phyloP scores from a whole-genome alignment of 2,329 filamentous ascomycete genomes.

The Fusarium sterilihyphosum region DNA sequence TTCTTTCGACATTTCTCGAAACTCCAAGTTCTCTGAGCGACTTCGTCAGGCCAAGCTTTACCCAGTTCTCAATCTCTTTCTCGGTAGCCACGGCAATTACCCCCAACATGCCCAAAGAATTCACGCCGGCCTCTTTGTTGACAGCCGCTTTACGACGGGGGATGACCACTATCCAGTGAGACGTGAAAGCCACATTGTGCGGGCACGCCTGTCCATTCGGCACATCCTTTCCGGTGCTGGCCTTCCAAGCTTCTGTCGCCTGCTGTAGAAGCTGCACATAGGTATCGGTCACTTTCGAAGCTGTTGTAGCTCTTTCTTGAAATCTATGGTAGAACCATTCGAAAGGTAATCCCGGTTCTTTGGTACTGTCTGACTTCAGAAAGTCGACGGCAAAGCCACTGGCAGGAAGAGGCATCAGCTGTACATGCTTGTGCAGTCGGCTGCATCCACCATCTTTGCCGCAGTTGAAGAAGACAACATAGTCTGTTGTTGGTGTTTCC shows the following conservation, averaged over 20 bases:
- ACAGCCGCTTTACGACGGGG: not conserved
- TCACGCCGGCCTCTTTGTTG: not conserved
- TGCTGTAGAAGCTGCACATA: not conserved
- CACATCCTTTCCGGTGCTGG: not conserved
- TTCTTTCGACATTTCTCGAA: rapidly evolving
- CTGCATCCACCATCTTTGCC: not conserved
- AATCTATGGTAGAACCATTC: not conserved
- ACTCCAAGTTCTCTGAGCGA: not conserved
- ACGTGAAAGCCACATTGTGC: conserved; percentile 1
- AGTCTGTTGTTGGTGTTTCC: not conserved
- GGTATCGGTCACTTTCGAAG: not conserved
- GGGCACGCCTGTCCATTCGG: not conserved
- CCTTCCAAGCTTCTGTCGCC: not conserved
- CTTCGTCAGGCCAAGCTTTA: not conserved
- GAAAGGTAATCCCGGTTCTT: not conserved
- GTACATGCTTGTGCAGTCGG: not conserved
- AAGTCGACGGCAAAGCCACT: not conserved
- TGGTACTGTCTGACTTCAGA: not conserved
- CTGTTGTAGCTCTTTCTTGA: rapidly evolving
- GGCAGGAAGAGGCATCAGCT: not conserved
- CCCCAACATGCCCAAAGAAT: not conserved
- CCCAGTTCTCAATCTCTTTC: not conserved
- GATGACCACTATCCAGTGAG: not conserved
- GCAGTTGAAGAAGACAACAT: not conserved
- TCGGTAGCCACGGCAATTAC: not conserved